phyloP scores from a whole-genome alignment of 2,329 filamentous ascomycete genomes.

The Rhynchosporium agropyri region DNA sequence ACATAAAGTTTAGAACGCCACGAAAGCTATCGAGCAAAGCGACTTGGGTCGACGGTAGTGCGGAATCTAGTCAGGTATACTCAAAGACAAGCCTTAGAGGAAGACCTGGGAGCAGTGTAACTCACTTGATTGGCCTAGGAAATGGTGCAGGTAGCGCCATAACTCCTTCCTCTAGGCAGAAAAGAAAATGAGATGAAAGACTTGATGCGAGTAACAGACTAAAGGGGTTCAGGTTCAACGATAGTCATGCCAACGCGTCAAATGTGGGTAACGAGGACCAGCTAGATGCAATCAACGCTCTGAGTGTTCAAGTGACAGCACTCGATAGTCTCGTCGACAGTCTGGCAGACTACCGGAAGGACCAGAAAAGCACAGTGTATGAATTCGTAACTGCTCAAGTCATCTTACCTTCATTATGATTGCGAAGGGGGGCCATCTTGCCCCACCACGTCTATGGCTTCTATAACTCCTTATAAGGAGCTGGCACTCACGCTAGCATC shows the following conservation, averaged over 20 bases:
- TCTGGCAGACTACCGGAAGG: conserved; percentile 31
- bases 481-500: no score
- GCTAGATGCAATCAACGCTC: conserved; percentile 28
- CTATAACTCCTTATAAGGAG: no score
- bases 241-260: conserved; percentile 24
- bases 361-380: no score
- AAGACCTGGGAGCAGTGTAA: conserved; percentile 24
- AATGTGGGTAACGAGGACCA: conserved; percentile 30
- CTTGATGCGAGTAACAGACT: conserved; percentile 24
- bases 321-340: conserved; percentile 32
- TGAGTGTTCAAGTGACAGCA: conserved; percentile 35
- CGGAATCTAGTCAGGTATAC: conserved; percentile 27
- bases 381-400: no score
- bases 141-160: conserved; percentile 25
- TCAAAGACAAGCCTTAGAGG: conserved; percentile 30
- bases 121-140: conserved; percentile 24
- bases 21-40: conserved; percentile 32
- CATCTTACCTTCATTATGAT: no score
- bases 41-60: conserved; percentile 31
- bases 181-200: conserved; percentile 33
- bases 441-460: no score
- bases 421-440: no score
- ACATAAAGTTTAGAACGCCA: conserved; percentile 35
- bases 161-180: conserved; percentile 26
- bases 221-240: conserved; percentile 32